Base-by-base conservation (phyloP, 805 yeast genomes). In the Clavispora carvajalis region DNA sequence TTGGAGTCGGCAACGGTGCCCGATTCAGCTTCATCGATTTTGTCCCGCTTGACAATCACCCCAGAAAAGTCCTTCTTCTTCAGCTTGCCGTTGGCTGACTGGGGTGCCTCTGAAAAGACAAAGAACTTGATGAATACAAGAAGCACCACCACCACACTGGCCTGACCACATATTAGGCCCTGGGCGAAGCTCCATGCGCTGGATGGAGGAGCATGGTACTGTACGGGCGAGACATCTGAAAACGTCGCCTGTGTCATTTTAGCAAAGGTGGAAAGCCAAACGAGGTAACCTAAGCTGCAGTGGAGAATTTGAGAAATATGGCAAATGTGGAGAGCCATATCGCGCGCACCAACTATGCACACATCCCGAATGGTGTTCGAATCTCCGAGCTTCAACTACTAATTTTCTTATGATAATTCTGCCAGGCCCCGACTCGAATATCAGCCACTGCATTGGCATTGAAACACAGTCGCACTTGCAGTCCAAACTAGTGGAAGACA, bases 121-220 rank as follows among this genome's bases (percentile, higher is more conserved):
- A 85, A 85, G 59, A 83, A 85, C 60, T 79, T 80, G 45, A 85
- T 76, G 55, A 85, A 83, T 24, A 83, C 71, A 3, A 76, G 71
- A 28, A 84, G 60, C 10, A 82, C 69, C 1, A 82, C 48, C 33
- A 85, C 74, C 9, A 85, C 88, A 50, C 87, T 80, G 12, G 82
- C 51, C 54, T 85, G 93, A 0, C 95, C 95, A 2, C 85, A 44
- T 1, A 85, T 63, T 11, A 85, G 66, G 2, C 95, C 95, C 49
- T 83, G 86, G 0, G 88, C 78, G 53, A 85, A 85, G n/a, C 85
- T 76, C 84, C 86, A 79, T 3, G 23, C 23, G 13, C 7, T 19
- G 22, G 34, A 18, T 18, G 11, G 34, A 12, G 36, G 36, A 13
- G n/a, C 34, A 12, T 28, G 16, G 31, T 28, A 28, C 16, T 15